Evolutionary conservation across 2,329 filamentous ascomycete genomes (phyloP), one percentile per base, ranked within the genome.

Genomic region (Pestalotiopsis sp.): DNA sequence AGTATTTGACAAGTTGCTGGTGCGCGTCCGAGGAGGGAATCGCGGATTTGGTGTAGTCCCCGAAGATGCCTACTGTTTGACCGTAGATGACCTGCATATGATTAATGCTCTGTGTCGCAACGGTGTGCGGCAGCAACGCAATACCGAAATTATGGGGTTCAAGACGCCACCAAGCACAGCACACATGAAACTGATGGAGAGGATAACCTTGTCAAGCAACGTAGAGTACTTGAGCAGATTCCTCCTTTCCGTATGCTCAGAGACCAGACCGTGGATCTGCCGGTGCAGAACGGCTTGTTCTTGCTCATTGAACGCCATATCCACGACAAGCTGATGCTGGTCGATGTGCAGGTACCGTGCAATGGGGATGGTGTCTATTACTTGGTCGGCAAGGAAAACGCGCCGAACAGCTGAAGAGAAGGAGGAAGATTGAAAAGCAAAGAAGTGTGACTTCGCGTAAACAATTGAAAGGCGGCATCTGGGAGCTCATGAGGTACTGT

Each of bases 41-140:
- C 2, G 45, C 13, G 12, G 38, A 52, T 17, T 23, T 39, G 1
- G n/a, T 27, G 13, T 65, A 65, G 27, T 14, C 27, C 6, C 45
- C 62, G 9, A 65, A 65, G 2, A 45, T 45, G 17, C 61, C 61
- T 12, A 63, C 61, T 9, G 38, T 38, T 39, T 63, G 31, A 4
- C 61, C 61, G 38, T 63, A 63, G 6, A 63, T 63, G 38, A 63
- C 61, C 61, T 63, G 23, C 14, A 38, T 12, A 45, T 14, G 31
- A 23, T 63, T 41, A 63, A 36, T 38, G 20, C 61, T 2, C 36
- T 12, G 38, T 36, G 11, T 45, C n/a, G n/a, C 17, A 2, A 45
- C 7, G 12, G 4, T 12, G 6, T 2, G 23, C 11, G 11, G 14
- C 4, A 27, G 17, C 14, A 23, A 20, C 3, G 49, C 7, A 5